Percentiles rank a stretch among this genome's conserved stretches.
Evolutionary conservation across 2,329 filamentous ascomycete species (phyloP).

Genomic region (Trichoderma atroviride): DNA sequence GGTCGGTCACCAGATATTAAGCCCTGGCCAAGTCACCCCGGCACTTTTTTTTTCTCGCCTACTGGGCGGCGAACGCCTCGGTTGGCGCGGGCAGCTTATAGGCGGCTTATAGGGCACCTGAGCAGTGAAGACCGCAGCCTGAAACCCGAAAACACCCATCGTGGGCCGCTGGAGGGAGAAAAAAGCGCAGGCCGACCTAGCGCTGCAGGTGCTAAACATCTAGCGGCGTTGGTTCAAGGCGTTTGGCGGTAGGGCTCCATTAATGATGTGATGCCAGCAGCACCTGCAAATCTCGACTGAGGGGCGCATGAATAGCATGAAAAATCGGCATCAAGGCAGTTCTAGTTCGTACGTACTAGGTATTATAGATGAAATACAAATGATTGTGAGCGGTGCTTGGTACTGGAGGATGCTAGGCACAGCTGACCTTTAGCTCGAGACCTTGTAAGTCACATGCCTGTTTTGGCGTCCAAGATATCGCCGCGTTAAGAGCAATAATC

Average conservation of each 20-base stretch:
- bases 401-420: neutral
- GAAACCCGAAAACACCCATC: slow-evolving; percentile 17
- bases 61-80: slow-evolving; percentile 9
- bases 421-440: neutral
- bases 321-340: neutral
- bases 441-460: neutral
- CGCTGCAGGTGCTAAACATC: slow-evolving; percentile 20
- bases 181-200: slow-evolving; percentile 5
- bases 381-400: neutral
- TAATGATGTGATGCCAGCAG: neutral
- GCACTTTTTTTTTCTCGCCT: slow-evolving; percentile 17
- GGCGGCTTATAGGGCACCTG: slow-evolving; percentile 14
- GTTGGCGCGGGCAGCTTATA: slow-evolving; percentile 24
- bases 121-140: neutral
- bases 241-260: neutral
- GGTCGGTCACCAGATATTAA: slow-evolving; percentile 27
- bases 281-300: neutral
- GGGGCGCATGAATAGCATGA: neutral
- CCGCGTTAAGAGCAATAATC: neutral
- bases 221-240: neutral
- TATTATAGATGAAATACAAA: neutral
- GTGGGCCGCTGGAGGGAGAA: slow-evolving; percentile 3
- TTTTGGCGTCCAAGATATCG: neutral
- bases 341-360: neutral
- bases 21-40: slow-evolving; percentile 23